Evolutionary conservation across 768 basidiomycete genomes (phyloP).

Genomic region (Rhizopogon vulgaris): DNA sequence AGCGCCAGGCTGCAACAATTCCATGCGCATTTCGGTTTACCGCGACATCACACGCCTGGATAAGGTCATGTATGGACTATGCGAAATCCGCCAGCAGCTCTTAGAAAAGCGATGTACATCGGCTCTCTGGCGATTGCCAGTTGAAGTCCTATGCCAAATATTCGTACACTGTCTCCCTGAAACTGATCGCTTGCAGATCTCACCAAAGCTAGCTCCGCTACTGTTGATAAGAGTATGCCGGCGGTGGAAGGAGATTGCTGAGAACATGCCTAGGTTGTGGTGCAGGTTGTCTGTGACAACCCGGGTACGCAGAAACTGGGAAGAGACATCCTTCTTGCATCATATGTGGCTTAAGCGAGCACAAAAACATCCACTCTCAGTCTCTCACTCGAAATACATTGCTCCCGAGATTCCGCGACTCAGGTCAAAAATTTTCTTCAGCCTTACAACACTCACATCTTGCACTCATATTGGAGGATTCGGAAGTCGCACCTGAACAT

Average conservation of each 20-base stretch:
- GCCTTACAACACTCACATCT: constrained; percentile 12
- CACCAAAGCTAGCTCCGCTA: constrained; percentile 24
- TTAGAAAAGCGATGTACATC: constrained; percentile 13
- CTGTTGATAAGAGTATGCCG: constrained; percentile 35
- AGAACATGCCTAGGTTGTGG: constrained; percentile 41
- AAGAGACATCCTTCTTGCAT: constrained; percentile 11
- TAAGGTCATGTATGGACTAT: constrained; percentile 9
- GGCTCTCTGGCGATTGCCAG: constrained; percentile 33
- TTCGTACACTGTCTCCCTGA: constrained; percentile 36
- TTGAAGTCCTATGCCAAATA: constrained; percentile 43
- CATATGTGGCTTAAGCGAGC: constrained; percentile 7
- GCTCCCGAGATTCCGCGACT: background rate
- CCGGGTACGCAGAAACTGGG: constrained; percentile 8
- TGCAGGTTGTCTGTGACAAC: constrained; percentile 25
- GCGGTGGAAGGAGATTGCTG: constrained; percentile 35
- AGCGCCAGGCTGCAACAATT: constrained; percentile 12
- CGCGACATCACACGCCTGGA: constrained; percentile 8
- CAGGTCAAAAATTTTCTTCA: constrained; percentile 5
- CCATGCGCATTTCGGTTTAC: constrained; percentile 3
- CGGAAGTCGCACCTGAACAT: constrained; percentile 5
- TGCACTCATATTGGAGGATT: constrained; percentile 6
- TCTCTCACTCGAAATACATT: constrained; percentile 15
- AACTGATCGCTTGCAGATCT: constrained; percentile 9
- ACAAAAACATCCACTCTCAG: constrained; percentile 10
- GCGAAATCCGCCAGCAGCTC: constrained; percentile 8